Base-by-base conservation (phyloP, 352 stramenopile genomes). In the Pythium scleroteichum region DNA sequence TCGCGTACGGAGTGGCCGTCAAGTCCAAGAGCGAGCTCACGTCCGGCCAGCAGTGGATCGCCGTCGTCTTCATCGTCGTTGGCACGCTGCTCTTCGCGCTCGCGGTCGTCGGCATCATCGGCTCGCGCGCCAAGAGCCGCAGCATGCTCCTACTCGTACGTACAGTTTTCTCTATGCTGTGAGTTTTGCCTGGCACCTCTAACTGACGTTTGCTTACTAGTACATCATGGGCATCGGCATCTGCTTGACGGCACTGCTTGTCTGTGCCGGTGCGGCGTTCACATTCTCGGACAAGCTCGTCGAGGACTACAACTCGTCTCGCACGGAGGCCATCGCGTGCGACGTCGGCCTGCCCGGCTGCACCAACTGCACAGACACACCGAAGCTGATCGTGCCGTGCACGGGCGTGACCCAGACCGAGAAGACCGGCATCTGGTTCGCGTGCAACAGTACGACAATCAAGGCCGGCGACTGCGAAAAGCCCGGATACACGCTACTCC, bases 71-170 rank as follows among this genome's bases (percentile, higher is more conserved):
- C 50, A 85, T 92, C 50, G 67, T 82, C 22, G 77, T 87, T 17
- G 85, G 83, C 42, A 87, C 84, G 35, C 23, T 90, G 12, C 64
- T 93, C 56, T 62, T 89, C 23, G 80, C 75, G 45, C 55, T 92
- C 35, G 82, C 85, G 4, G 66, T 86, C 26, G 52, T 93, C 50
- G 85, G 85, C 6, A 69, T 90, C 54, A 75, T 93, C 55, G 83
- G 79, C 26, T 74, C 83, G 2, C 73, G 76, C 23, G 65, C 83
- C 61, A 95, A 93, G 70, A 93, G 80, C 51, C 71, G 85, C 55
- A 78, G 79, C 14, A 59, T 95, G 40, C 72, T 95, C 4, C 72
- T 95, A 7, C 78, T 91, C 44, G 85, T 95, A 86, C 53, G 83
- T 72, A n/a, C n/a, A 41, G 47, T 39, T 19, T 10, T 54, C 13